Conservation (phyloP, 73 alveolate species). For the Paramecium bursaria region DNA sequence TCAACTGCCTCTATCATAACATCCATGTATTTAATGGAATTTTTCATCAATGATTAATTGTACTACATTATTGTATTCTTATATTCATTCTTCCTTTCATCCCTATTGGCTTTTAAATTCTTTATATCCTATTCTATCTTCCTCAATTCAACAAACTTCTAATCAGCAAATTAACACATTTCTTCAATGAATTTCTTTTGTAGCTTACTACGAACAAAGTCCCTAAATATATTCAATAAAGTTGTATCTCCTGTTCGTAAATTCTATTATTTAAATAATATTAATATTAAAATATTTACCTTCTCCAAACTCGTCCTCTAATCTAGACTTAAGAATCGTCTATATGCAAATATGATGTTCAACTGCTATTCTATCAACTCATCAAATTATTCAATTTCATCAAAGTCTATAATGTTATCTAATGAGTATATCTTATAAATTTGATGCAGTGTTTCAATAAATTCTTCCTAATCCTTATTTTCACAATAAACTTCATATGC, state of each 20-base stretch:
- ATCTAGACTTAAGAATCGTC: slow-evolving; percentile 18
- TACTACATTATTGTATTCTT: slow-evolving; percentile 4
- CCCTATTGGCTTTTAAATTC: background rate
- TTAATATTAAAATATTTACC: background rate
- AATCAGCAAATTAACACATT: slow-evolving; percentile 25
- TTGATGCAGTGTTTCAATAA: background rate
- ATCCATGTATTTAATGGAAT: background rate
- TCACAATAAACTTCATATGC: slow-evolving; percentile 62
- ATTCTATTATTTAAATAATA: slow-evolving; percentile 9
- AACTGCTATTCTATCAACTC: slow-evolving; percentile 14
- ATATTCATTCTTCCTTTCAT: background rate
- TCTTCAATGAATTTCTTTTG: slow-evolving; percentile 12
- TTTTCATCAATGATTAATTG: background rate
- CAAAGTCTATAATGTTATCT: background rate
- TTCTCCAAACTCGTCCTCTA: slow-evolving; percentile 8
- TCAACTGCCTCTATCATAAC: slow-evolving; percentile 43
- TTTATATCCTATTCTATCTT: background rate
- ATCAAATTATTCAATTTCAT: slow-evolving; percentile 49
- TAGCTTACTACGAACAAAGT: background rate
- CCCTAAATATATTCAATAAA: slow-evolving; percentile 32
- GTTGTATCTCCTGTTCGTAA: slow-evolving; percentile 38
- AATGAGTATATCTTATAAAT: slow-evolving; percentile 26
- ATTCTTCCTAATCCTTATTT: slow-evolving; percentile 46
- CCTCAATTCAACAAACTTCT: slow-evolving; percentile 2
- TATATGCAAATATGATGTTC: slow-evolving; percentile 26